Conservation (phyloP, 495 filamentous ascomycete genomes). For the Apiosordaria backusii region DNA sequence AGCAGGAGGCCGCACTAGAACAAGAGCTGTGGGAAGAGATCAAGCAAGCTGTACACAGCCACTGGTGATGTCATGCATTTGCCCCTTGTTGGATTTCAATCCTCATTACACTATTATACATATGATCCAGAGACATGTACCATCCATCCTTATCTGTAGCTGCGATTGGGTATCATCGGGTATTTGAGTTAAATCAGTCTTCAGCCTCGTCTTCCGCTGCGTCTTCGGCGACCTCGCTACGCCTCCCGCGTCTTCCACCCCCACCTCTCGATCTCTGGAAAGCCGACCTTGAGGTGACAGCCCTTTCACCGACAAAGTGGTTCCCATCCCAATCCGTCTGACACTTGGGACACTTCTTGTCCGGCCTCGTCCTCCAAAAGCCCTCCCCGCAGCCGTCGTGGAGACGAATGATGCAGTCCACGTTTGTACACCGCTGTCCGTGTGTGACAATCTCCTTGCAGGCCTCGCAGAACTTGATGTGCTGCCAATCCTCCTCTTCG, state of each 20-base stretch:
- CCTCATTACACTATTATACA: too few relatives aligned
- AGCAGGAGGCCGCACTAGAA: background rate
- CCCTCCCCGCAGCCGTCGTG: slow-evolving; percentile 73
- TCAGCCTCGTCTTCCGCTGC: slow-evolving; percentile 25
- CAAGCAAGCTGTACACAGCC: background rate
- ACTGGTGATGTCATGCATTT: slow-evolving; percentile 5
- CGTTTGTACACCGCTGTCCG: slow-evolving; percentile 74
- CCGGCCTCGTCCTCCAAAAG: slow-evolving; percentile 61
- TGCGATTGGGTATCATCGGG: slow-evolving; percentile 18
- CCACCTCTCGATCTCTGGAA: slow-evolving; percentile 40
- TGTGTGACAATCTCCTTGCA: slow-evolving; percentile 89
- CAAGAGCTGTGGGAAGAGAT: background rate
- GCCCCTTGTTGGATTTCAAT: too few relatives aligned
- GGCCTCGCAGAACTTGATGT: slow-evolving; percentile 82
- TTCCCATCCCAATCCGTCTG: slow-evolving; percentile 67
- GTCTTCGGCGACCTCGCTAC: slow-evolving; percentile 30
- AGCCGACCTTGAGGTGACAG: slow-evolving; percentile 51
- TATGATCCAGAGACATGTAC: too few relatives aligned
- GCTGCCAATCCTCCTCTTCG: slow-evolving; percentile 55
- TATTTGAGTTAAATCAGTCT: background rate
- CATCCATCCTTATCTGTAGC: too few relatives aligned
- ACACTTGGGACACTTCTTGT: slow-evolving; percentile 71
- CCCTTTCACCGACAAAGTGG: slow-evolving; percentile 78
- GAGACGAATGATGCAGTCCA: slow-evolving; percentile 63
- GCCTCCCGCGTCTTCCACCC: slow-evolving; percentile 25